Evolutionary conservation across 768 basidiomycete genomes (phyloP).

Genomic region (Dioszegia crocea): DNA sequence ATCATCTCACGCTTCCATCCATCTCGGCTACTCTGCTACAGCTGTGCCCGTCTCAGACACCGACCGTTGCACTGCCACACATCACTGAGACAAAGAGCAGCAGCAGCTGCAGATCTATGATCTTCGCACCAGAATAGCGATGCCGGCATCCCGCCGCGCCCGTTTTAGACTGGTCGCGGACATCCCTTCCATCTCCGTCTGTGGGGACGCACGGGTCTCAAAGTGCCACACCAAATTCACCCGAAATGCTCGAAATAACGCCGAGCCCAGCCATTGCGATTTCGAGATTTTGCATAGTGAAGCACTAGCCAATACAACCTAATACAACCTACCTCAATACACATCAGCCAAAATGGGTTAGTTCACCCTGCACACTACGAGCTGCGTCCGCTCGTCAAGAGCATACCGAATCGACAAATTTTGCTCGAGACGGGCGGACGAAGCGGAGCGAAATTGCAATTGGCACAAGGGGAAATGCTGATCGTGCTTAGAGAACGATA

Average conservation of each 20-base stretch:
- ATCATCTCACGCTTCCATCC: too few relatives aligned
- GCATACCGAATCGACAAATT: background rate
- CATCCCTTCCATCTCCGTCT: too few relatives aligned
- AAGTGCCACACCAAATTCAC: constrained; percentile 5
- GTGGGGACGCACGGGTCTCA: background rate
- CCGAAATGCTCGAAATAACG: background rate
- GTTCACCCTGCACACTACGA: constrained; percentile 3
- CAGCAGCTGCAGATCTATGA: too few relatives aligned
- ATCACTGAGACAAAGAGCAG: too few relatives aligned
- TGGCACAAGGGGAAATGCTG: constrained; percentile 13
- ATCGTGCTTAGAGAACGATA: constrained; percentile 33
- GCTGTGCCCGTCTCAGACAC: too few relatives aligned
- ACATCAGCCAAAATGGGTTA: constrained; percentile 41
- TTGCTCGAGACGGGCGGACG: too few relatives aligned
- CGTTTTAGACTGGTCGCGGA: too few relatives aligned
- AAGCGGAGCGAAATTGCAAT: too few relatives aligned
- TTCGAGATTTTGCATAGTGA: constrained; percentile 11
- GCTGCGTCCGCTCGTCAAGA: background rate
- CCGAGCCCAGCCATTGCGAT: background rate
- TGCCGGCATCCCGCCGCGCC: too few relatives aligned
- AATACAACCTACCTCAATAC: constrained; percentile 13
- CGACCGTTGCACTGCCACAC: too few relatives aligned
- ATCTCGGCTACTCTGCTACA: too few relatives aligned
- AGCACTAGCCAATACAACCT: background rate
- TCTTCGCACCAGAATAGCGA: too few relatives aligned